phyloP scores from a whole-genome alignment of 441 rosid genomes.

The Macaranga tanarius region DNA sequence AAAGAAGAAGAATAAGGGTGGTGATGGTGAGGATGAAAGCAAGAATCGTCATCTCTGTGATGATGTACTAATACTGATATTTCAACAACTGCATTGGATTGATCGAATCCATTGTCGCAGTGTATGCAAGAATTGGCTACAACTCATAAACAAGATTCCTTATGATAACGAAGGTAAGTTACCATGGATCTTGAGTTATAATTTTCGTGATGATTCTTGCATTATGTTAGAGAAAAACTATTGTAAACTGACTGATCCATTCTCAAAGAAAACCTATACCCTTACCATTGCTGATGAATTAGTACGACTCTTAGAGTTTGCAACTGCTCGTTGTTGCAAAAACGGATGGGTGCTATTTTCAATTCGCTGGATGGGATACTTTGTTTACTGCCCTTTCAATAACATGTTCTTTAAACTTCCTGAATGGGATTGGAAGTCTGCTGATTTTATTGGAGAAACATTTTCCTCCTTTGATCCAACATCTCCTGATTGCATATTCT shows the following conservation, averaged over 20 bases:
- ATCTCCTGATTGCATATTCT: background rate
- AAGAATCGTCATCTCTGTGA: background rate
- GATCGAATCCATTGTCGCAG: background rate
- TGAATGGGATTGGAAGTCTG: background rate
- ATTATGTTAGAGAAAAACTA: too few species aligned
- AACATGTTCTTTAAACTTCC: background rate
- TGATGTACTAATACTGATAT: background rate
- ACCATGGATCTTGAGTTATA: too few species aligned
- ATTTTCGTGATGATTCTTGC: too few species aligned
- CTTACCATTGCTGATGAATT: too few species aligned
- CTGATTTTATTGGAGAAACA: background rate
- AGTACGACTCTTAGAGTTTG: too few species aligned
- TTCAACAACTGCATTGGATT: background rate
- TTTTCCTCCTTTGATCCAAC: background rate
- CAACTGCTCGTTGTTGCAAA: background rate
- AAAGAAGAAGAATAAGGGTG: too few species aligned
- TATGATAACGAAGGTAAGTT: background rate
- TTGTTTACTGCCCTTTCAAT: background rate
- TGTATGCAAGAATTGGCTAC: background rate
- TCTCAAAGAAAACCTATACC: too few species aligned
- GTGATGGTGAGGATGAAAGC: background rate
- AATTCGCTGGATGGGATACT: too few species aligned
- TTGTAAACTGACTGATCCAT: too few species aligned
- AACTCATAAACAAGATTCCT: background rate
- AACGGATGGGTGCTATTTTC: background rate